Conservation (phyloP, 1,284 basidiomycete genomes). For the Sporisorium exsertum region DNA sequence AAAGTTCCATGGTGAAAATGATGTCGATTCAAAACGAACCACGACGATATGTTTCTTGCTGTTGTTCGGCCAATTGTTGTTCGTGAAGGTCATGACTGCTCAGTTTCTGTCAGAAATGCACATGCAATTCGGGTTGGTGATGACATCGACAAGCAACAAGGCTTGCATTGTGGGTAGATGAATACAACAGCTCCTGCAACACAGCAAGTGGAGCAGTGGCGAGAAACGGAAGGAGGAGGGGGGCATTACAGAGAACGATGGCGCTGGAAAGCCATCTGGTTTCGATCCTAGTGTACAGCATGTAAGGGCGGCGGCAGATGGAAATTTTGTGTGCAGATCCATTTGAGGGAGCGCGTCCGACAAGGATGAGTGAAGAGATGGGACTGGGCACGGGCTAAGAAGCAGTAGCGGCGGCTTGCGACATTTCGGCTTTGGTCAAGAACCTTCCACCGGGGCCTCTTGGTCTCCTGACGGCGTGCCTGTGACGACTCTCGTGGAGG, state of each 20-base stretch:
- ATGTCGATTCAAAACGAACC: neutral
- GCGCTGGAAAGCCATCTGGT: neutral
- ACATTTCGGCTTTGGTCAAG: slow-evolving; percentile 71
- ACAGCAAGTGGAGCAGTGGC: slow-evolving; percentile 5
- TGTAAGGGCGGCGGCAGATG: neutral
- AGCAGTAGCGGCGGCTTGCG: slow-evolving; percentile 25
- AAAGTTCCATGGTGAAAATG: too few species aligned
- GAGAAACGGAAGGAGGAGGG: slow-evolving; percentile 10
- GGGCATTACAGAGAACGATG: neutral
- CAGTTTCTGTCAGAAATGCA: neutral
- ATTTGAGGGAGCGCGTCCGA: neutral
- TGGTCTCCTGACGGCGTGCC: slow-evolving; percentile 95
- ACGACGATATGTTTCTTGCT: neutral
- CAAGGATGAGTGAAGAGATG: neutral
- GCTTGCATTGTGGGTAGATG: slow-evolving; percentile 6
- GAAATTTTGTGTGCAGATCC: neutral
- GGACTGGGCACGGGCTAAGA: slow-evolving; percentile 1
- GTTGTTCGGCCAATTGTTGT: too few species aligned
- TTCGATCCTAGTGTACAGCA: slow-evolving; percentile 16
- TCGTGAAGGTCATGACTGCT: neutral
- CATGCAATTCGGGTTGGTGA: neutral
- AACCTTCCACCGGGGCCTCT: slow-evolving; percentile 96
- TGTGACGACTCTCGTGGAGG: slow-evolving; percentile 95
- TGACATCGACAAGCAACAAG: neutral
- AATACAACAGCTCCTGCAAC: slow-evolving; percentile 37